phyloP scores from a whole-genome alignment of 768 basidiomycete species.

The Mrakia hoshinonis region DNA sequence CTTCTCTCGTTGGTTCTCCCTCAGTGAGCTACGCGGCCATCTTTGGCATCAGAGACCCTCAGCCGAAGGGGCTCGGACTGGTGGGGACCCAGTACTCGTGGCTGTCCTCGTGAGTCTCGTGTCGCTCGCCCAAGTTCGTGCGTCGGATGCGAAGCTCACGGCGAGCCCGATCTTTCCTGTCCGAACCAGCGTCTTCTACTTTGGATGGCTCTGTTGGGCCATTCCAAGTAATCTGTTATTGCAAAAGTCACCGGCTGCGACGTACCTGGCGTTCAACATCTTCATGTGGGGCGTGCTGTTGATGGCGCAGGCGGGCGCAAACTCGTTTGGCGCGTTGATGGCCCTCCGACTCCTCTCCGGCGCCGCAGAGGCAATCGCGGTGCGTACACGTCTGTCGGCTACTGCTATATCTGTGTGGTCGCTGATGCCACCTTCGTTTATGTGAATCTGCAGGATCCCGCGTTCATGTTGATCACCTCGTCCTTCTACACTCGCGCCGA shows the following conservation, averaged over 20 bases:
- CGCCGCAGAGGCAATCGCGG: conserved; percentile 43
- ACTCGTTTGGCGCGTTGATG: conserved; percentile 42
- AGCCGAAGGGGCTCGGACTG: conserved; percentile 37
- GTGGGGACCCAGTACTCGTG: conserved; percentile 40
- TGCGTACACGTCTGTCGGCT: too few species aligned
- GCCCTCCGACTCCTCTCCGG: conserved; percentile 44
- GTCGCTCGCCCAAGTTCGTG: too few species aligned
- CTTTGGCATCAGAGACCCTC: conserved; percentile 37
- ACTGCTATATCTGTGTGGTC: too few species aligned
- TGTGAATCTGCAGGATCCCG: conserved; percentile 34
- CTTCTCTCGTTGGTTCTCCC: neutral
- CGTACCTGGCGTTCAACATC: conserved; percentile 44
- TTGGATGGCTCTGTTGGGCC: conserved; percentile 45
- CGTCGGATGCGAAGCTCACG: neutral
- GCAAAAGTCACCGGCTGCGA: conserved; percentile 43
- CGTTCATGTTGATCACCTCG: conserved; percentile 42
- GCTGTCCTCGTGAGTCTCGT: conserved; percentile 29
- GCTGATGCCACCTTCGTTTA: too few species aligned
- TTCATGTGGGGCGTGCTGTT: conserved; percentile 43
- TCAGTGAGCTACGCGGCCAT: conserved; percentile 29
- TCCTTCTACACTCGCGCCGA: conserved; percentile 35
- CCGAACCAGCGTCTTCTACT: conserved; percentile 40
- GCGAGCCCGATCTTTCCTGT: neutral
- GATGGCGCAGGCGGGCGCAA: conserved; percentile 44
- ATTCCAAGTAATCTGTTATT: conserved; percentile 45